Percentiles rank a stretch among this genome's conserved stretches.
Conservation (phyloP, 2,329 filamentous ascomycete genomes). For the Ambrosiella cleistominuta region DNA sequence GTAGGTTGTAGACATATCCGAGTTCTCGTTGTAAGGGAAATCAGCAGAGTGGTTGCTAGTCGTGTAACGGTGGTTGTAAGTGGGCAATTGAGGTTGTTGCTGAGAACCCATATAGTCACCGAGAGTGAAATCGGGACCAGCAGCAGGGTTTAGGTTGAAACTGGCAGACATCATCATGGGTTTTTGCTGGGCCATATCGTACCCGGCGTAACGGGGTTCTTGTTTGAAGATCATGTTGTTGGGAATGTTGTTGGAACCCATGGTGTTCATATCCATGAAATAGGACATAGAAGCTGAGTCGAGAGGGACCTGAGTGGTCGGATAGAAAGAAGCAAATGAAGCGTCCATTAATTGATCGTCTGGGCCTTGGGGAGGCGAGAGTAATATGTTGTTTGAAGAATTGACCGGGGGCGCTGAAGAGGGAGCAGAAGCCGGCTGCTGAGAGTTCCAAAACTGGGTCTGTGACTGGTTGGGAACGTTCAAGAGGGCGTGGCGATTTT, state of each 20-base stretch:
- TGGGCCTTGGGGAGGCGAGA: constrained; percentile 7
- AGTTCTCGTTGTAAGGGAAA: constrained; percentile 17
- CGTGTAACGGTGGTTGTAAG: constrained; percentile 2
- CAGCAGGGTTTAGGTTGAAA: background rate
- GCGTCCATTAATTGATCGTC: constrained; percentile 10
- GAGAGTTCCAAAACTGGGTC: background rate
- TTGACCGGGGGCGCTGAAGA: background rate
- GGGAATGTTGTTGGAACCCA: background rate
- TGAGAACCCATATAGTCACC: constrained; percentile 11
- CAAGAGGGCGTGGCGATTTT: background rate
- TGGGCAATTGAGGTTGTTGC: background rate
- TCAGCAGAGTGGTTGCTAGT: constrained; percentile 13
- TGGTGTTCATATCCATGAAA: constrained; percentile 10
- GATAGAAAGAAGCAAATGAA: constrained; percentile 3
- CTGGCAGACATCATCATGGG: background rate
- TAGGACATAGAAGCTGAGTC: background rate
- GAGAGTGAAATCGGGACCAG: constrained; percentile 9
- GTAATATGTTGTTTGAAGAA: background rate
- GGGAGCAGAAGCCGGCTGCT: constrained; percentile 8
- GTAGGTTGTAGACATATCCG: constrained; percentile 27
- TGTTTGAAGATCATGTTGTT: constrained; percentile 5
- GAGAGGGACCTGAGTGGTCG: background rate
- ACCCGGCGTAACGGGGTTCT: constrained; percentile 1
- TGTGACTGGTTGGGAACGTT: constrained; percentile 4
- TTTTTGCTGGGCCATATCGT: constrained; percentile 3